Evolutionary conservation across 441 rosid genomes (phyloP).

Genomic region (Raphanus hybrid): DNA sequence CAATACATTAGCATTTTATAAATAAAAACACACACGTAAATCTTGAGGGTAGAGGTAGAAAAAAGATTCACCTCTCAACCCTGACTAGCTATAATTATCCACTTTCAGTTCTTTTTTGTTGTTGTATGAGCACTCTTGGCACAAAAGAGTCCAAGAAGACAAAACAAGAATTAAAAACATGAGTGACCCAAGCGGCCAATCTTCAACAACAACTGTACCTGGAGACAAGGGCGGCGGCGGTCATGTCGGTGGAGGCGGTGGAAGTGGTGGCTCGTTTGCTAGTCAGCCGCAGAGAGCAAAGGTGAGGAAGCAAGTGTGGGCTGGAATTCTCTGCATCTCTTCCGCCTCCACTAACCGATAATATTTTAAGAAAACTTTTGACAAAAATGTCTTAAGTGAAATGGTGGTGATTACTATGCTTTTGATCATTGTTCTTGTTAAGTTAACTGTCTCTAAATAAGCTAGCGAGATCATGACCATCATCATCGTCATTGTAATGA

Average conservation of each 20-base stretch:
- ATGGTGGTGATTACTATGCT: conserved; percentile 23
- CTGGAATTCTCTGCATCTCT: conserved; percentile 37
- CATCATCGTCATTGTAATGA: conserved; percentile 24
- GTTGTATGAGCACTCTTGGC: conserved; percentile 8
- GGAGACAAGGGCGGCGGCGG: conserved; percentile 11
- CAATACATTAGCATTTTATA: background rate
- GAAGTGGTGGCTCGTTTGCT: conserved; percentile 25
- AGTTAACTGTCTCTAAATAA: conserved; percentile 17
- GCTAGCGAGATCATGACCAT: background rate
- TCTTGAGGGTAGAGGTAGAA: background rate
- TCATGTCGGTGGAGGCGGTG: background rate
- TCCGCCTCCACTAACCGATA: conserved; percentile 21
- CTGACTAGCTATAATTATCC: conserved; percentile 17
- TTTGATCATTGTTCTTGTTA: conserved; percentile 14
- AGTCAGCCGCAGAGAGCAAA: conserved; percentile 39
- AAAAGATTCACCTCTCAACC: conserved; percentile 13
- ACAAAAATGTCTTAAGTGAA: background rate
- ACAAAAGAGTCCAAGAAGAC: conserved; percentile 13
- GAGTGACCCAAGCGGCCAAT: conserved; percentile 36
- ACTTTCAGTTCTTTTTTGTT: background rate
- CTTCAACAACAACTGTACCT: conserved; percentile 26
- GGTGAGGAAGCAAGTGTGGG: conserved; percentile 42
- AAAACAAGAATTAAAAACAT: conserved; percentile 17
- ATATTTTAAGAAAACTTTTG: background rate
- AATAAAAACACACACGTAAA: background rate